Evolutionary conservation across 208 protist genomes (phyloP).

Genomic region (Acanthamoeba sp.): DNA sequence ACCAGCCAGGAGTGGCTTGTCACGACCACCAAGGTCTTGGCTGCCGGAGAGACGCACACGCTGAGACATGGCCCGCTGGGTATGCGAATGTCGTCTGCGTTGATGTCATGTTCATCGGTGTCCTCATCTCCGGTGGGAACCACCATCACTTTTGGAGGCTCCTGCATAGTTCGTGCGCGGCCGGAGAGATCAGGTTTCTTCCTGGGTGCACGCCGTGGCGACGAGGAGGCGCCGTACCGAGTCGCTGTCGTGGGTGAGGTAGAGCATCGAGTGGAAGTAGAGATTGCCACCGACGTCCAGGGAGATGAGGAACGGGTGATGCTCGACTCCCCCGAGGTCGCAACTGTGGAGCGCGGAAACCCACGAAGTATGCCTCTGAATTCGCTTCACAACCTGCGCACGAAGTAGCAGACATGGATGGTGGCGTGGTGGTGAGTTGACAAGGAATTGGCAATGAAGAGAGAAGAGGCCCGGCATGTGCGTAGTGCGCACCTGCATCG

Average conservation of each 20-base stretch:
- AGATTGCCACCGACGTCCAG: conserved; percentile 1
- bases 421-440: no score
- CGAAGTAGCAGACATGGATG: background rate
- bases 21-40: conserved; percentile 46
- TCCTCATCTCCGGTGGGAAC: background rate
- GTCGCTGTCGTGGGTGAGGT: background rate
- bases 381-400: conserved; percentile 50
- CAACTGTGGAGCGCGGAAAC: conserved; percentile 37
- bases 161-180: no score
- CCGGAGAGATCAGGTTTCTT: no score
- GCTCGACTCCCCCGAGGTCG: conserved; percentile 46
- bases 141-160: background rate
- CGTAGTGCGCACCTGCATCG: conserved; percentile 16
- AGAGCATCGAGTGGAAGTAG: conserved; percentile 47
- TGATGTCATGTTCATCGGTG: conserved; percentile 40
- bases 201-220: no score
- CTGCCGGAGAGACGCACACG: conserved; percentile 30
- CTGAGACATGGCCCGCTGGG: background rate
- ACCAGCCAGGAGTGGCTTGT: conserved; percentile 8
- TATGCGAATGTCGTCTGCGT: conserved; percentile 40
- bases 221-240: no score
- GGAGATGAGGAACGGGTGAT: conserved; percentile 56
- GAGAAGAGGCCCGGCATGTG: background rate
- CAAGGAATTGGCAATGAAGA: background rate
- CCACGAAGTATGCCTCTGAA: conserved; percentile 8